Percentiles rank a stretch among this genome's conserved stretches.
These are phyloP conservation scores for Zychaea mexicana DNA, from an alignment of 371 early-diverging fungal genomes.

Conservation along the genomic window DNA sequence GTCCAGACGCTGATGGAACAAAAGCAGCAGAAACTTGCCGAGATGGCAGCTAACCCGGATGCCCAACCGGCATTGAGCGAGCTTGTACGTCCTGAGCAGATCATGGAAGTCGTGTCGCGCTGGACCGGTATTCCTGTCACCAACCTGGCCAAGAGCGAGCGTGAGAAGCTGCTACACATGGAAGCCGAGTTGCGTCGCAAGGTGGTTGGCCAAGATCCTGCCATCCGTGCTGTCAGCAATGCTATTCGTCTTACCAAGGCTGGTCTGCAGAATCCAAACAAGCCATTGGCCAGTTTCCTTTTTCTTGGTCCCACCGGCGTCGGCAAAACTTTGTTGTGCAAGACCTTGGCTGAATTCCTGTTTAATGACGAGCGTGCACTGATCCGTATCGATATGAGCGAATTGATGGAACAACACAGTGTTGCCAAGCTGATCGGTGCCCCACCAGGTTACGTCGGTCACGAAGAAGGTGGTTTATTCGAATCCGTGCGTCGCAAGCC, in stretches of 20 bases:
- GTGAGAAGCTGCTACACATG: slow-evolving; percentile 83
- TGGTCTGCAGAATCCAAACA: slow-evolving; percentile 77
- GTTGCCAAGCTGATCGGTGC: slow-evolving; percentile 90
- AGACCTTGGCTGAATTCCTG: slow-evolving; percentile 85
- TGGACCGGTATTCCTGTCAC: slow-evolving; percentile 93
- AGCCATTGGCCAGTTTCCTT: slow-evolving; percentile 90
- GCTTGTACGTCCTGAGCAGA: slow-evolving; percentile 83
- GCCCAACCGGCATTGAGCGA: slow-evolving; percentile 61
- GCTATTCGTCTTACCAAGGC: slow-evolving; percentile 77
- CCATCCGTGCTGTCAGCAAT: slow-evolving; percentile 78
- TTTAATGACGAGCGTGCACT: slow-evolving; percentile 87
- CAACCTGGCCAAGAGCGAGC: slow-evolving; percentile 76
- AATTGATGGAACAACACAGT: slow-evolving; percentile 83
- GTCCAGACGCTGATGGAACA: slow-evolving; percentile 60
- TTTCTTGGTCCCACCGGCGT: slow-evolving; percentile 95
- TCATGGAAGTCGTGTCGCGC: slow-evolving; percentile 86
- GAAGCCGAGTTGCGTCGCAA: slow-evolving; percentile 64
- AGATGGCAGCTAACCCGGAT: slow-evolving; percentile 47
- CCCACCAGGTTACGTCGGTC: slow-evolving; percentile 89
- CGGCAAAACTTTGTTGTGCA: slow-evolving; percentile 83
- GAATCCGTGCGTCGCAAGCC: slow-evolving; percentile 91
- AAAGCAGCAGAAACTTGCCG: slow-evolving; percentile 61
- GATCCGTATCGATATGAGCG: slow-evolving; percentile 92
- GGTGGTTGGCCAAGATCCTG: slow-evolving; percentile 89
- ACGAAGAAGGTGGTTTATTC: slow-evolving; percentile 87